These are phyloP conservation scores for Ogataea nonfermentans DNA, from an alignment of 805 yeast species.

Conservation along the genomic window DNA sequence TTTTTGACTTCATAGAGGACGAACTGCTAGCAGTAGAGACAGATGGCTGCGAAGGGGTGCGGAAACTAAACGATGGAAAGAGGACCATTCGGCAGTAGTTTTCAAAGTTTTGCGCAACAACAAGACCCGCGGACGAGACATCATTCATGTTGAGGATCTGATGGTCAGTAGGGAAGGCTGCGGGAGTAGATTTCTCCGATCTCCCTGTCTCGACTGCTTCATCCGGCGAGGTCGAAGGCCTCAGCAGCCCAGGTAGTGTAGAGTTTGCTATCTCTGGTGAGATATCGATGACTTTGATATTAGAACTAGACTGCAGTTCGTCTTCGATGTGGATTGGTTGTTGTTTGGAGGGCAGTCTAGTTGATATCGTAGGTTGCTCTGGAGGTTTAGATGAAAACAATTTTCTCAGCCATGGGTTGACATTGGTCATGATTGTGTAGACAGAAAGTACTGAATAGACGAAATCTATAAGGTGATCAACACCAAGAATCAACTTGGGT, in stretches of 20 bases:
- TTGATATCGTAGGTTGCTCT: conserved; percentile 4
- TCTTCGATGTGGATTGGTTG: background rate
- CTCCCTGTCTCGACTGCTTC: conserved; percentile 3
- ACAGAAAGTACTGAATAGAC: conserved; percentile 30
- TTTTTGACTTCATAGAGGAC: conserved; percentile 15
- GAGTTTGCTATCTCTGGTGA: conserved; percentile 21
- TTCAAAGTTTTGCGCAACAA: conserved; percentile 40
- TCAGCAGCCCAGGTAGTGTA: conserved; percentile 14
- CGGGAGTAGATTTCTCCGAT: conserved; percentile 22
- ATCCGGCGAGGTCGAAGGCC: conserved; percentile 8
- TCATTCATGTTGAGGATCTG: conserved; percentile 33
- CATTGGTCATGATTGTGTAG: conserved; percentile 30
- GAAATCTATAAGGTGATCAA: conserved; percentile 31
- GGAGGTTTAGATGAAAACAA: conserved; percentile 7
- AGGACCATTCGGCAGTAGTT: conserved; percentile 35
- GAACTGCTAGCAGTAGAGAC: conserved; percentile 2
- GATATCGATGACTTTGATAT: conserved; percentile 11
- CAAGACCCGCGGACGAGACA: conserved; percentile 35
- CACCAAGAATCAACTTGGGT: conserved; percentile 20
- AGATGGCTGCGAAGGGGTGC: conserved; percentile 7
- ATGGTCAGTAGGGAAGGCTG: conserved; percentile 33
- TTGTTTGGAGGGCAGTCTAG: conserved; percentile 7
- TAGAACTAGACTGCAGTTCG: too few relatives aligned
- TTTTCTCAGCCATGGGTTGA: conserved; percentile 27
- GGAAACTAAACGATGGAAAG: conserved; percentile 23